Conservation (phyloP, 768 basidiomycete genomes). For the Kondoa subrosea region DNA sequence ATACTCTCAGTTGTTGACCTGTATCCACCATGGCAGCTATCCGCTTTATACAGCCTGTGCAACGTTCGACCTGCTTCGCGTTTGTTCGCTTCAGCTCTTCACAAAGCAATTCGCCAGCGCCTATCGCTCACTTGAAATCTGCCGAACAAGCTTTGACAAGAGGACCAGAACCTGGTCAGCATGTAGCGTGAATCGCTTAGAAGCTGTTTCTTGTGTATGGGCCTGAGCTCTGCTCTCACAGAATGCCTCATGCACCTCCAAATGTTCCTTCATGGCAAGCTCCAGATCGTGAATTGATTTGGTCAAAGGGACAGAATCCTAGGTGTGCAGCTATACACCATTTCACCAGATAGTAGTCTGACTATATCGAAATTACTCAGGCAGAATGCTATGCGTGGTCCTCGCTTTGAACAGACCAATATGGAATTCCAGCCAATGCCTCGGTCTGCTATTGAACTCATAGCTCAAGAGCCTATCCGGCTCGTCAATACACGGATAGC, state of each 20-base stretch:
- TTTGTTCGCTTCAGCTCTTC: not conserved
- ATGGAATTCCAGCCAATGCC: slow-evolving; percentile 79
- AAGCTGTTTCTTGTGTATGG: not conserved
- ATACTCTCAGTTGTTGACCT: not conserved
- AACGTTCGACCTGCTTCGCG: not conserved
- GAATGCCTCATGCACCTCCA: slow-evolving; percentile 21
- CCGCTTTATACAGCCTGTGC: not conserved
- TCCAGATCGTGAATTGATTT: slow-evolving; percentile 63
- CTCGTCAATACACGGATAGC: slow-evolving; percentile 68
- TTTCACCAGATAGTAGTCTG: not conserved
- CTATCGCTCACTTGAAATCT: not conserved
- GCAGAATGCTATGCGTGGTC: slow-evolving; percentile 37
- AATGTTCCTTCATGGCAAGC: slow-evolving; percentile 40
- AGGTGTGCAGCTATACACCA: slow-evolving; percentile 42
- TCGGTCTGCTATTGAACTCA: slow-evolving; percentile 75
- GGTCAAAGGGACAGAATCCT: slow-evolving; percentile 66
- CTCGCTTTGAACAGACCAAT: slow-evolving; percentile 81
- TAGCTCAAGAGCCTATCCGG: slow-evolving; percentile 68
- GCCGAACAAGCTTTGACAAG: not conserved
- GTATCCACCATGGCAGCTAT: not conserved
- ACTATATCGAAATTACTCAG: slow-evolving; percentile 25
- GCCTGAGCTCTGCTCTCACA: slow-evolving; percentile 16
- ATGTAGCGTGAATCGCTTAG: not conserved
- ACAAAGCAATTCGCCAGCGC: not conserved
- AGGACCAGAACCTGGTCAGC: not conserved